These are phyloP conservation scores for Botrytis sinoallii DNA, from an alignment of 2,329 filamentous ascomycete genomes.

Conservation along the genomic window DNA sequence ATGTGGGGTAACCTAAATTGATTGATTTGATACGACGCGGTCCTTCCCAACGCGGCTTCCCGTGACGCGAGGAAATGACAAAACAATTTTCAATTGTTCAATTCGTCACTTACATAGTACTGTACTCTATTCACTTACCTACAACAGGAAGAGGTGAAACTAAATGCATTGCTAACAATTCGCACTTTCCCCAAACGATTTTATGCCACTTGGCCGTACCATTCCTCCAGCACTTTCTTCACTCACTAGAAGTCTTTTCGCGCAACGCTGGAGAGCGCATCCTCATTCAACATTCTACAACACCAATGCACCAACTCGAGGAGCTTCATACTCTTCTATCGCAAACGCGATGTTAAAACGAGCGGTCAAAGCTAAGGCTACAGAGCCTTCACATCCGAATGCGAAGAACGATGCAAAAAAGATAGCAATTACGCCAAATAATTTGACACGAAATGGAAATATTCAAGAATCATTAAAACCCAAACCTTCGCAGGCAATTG, in stretches of 20 bases:
- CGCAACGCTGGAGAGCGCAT: conserved; percentile 33
- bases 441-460: conserved; percentile 47
- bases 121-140: background rate
- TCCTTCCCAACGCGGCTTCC: background rate
- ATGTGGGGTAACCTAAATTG: conserved; percentile 5
- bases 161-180: conserved; percentile 22
- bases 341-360: conserved; percentile 38
- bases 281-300: conserved; percentile 21
- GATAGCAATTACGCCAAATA: conserved; percentile 57
- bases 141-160: conserved; percentile 13
- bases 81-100: conserved; percentile 3
- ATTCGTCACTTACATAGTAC: background rate
- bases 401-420: conserved; percentile 41
- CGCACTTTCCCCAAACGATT: conserved; percentile 27
- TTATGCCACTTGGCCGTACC: conserved; percentile 35
- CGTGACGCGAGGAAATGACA: conserved; percentile 9
- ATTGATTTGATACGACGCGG: conserved; percentile 13
- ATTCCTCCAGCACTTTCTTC: conserved; percentile 31
- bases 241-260: conserved; percentile 31
- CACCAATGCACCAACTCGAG: conserved; percentile 27
- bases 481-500: conserved; percentile 39
- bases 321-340: conserved; percentile 33
- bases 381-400: conserved; percentile 21
- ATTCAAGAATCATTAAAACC: conserved; percentile 51
- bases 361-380: conserved; percentile 28